Percentiles rank a stretch among this genome's conserved stretches.
Conservation (phyloP, 2,329 filamentous ascomycete species). For the Clonostachys rhizophaga region DNA sequence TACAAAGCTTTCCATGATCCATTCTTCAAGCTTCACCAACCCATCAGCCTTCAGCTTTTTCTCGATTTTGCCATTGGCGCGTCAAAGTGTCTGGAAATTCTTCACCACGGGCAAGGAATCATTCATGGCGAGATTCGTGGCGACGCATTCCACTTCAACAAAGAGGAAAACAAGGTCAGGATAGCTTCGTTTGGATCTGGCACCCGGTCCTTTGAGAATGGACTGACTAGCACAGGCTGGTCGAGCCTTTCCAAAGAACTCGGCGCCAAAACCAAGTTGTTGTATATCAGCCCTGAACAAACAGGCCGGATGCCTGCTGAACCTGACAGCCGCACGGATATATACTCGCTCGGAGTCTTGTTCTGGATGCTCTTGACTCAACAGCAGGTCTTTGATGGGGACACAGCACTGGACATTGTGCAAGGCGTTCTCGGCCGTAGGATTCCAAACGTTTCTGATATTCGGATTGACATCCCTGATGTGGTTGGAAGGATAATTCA, state of each 20-base stretch:
- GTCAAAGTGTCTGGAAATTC: slow-evolving; percentile 76
- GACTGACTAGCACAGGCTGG: slow-evolving; percentile 83
- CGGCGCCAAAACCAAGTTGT: slow-evolving; percentile 82
- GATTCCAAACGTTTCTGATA: slow-evolving; percentile 70
- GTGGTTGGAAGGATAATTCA: slow-evolving; percentile 78
- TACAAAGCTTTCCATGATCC: slow-evolving; percentile 38
- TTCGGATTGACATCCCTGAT: slow-evolving; percentile 80
- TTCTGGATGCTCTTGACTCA: slow-evolving; percentile 86
- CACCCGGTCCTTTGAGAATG: slow-evolving; percentile 83
- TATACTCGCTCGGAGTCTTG: slow-evolving; percentile 84
- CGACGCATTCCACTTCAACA: slow-evolving; percentile 85
- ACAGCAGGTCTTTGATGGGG: slow-evolving; percentile 73
- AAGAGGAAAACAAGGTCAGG: slow-evolving; percentile 66
- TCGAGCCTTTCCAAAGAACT: slow-evolving; percentile 75
- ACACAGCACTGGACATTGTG: slow-evolving; percentile 82
- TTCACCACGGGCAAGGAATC: slow-evolving; percentile 84
- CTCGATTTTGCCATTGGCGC: slow-evolving; percentile 90
- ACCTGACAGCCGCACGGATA: slow-evolving; percentile 87
- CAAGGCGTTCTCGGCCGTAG: slow-evolving; percentile 80
- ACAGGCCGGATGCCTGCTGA: slow-evolving; percentile 90
- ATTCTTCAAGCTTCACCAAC: slow-evolving; percentile 44
- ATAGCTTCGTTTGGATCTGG: slow-evolving; percentile 85
- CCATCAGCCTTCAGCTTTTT: slow-evolving; percentile 70
- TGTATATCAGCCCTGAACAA: slow-evolving; percentile 92
- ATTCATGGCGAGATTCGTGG: slow-evolving; percentile 88